Conservation (phyloP, 23 red algal genomes). For the Gracilariopsis chorda region DNA sequence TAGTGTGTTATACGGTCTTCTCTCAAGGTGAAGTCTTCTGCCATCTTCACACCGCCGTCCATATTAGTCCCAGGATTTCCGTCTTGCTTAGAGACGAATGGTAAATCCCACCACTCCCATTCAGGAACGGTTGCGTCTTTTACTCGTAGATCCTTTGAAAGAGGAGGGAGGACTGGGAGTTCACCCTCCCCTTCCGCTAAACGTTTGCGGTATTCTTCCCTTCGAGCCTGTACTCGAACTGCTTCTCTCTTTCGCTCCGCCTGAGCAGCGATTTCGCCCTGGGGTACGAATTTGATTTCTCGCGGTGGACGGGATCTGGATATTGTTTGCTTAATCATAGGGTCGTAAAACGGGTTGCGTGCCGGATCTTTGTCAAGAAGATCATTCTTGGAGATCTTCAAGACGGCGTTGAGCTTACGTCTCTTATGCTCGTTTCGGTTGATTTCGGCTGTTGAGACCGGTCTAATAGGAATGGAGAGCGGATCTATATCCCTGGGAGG, state of each 20-base stretch:
- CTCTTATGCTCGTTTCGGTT: slow-evolving; percentile 36
- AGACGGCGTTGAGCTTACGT: slow-evolving; percentile 51
- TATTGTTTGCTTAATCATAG: slow-evolving; percentile 25
- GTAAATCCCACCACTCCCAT: slow-evolving; percentile 85
- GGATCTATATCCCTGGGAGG: slow-evolving; percentile 23
- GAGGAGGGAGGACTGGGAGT: slow-evolving; percentile 55
- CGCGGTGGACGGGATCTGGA: slow-evolving; percentile 1
- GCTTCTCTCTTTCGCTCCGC: slow-evolving; percentile 68
- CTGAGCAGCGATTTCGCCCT: slow-evolving; percentile 54
- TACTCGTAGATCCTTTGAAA: slow-evolving; percentile 25
- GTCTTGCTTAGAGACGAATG: slow-evolving; percentile 40
- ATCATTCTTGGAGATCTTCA: slow-evolving; percentile 58
- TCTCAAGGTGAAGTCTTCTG: background rate
- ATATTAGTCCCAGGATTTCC: background rate
- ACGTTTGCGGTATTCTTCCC: slow-evolving; percentile 25
- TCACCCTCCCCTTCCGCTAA: slow-evolving; percentile 37
- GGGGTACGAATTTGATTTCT: slow-evolving; percentile 42
- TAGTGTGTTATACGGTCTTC: slow-evolving; percentile 67
- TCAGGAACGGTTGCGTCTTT: slow-evolving; percentile 39
- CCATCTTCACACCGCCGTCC: background rate
- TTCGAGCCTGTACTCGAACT: slow-evolving; percentile 4
- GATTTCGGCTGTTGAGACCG: slow-evolving; percentile 42
- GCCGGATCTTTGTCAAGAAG: slow-evolving; percentile 62
- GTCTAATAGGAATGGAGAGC: slow-evolving; percentile 55
- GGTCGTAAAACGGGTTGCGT: slow-evolving; percentile 70